Evolutionary conservation across 139 green algal genomes (phyloP).

Genomic region (Gonium pectorale): DNA sequence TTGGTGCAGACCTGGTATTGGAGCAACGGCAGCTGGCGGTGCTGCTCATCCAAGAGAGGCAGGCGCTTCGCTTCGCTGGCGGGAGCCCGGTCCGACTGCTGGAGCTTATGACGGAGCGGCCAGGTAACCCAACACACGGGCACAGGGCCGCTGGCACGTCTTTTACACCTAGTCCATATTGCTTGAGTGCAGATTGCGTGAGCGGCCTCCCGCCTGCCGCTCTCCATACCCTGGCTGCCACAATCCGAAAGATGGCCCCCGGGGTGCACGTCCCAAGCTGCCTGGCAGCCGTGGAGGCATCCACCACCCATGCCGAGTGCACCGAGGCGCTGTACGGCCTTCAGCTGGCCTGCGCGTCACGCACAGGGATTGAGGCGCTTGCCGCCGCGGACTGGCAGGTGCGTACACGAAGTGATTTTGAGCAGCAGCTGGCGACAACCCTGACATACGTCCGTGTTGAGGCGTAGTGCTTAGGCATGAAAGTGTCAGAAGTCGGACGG

Average conservation of each 20-base stretch:
- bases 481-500: no score
- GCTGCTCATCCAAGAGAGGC: slow-evolving; percentile 59
- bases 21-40: slow-evolving; percentile 54
- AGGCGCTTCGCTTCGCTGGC: slow-evolving; percentile 45
- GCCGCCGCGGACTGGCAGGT: slow-evolving; percentile 49
- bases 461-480: no score
- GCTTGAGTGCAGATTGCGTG: neutral
- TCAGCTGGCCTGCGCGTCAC: slow-evolving; percentile 24
- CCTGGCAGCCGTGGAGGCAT: neutral
- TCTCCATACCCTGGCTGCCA: slow-evolving; percentile 20
- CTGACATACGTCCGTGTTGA: no score
- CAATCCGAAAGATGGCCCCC: slow-evolving; percentile 12
- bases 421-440: no score
- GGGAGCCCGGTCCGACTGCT: slow-evolving; percentile 30
- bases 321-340: slow-evolving; percentile 39
- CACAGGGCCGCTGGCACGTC: no score
- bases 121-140: slow-evolving; percentile 3
- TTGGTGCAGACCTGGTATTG: slow-evolving; percentile 41
- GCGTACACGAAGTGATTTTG: no score
- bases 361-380: slow-evolving; percentile 40
- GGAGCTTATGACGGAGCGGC: slow-evolving; percentile 41
- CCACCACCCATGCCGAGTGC: slow-evolving; percentile 46
- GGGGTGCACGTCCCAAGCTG: neutral
- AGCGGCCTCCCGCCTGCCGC: slow-evolving; percentile 7
- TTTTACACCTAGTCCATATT: no score